Evolutionary conservation across 78 protist species (phyloP), one percentile per base, ranked within the genome.

Genomic region (Guillardia theta): DNA sequence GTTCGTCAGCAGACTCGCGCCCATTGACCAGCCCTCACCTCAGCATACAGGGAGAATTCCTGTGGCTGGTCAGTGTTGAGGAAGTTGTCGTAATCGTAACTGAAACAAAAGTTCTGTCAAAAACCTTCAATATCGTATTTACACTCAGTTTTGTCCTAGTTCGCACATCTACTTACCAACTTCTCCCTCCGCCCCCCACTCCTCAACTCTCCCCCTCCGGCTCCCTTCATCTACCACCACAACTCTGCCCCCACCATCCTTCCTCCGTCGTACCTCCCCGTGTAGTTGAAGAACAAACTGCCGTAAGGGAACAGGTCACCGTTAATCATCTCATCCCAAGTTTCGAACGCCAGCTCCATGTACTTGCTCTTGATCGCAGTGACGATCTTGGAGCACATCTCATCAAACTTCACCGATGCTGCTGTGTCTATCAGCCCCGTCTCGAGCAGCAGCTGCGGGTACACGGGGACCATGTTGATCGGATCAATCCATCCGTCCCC

Each of bases 401-500:
- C 44, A 5, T 5, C 8, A 33, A 15, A 44, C 90, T 30, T 8
- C 6, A 58, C 70, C 48, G 19, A 24, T 18, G 39, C 44, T 21
- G 39, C 24, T 19, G n/a, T 30, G 48, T 33, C 90, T 18, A 33
- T 33, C 43, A 80, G 50, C 5, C 90, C 90, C 53, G 27, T 80
- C 9, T 15, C 2, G 2, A 43, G 21, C 90, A 80, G 46, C 90
- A 80, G 1, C n/a, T 19, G 44, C 50, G 90, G 44, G 90, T 80
- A 80, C 46, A 21, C 90, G 21, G 36, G 90, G 15, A 6, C 43
- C 90, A 80, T 80, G 90, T 80, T 80, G 45, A 43, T 9, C 58
- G 90, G 90, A 33, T 80, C 90, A 10, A 80, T 80, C 90, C 90
- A 80, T 8, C 90, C 90, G 50, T 80, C 90, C 44, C 90, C 90